phyloP scores from a whole-genome alignment of 106 monocot species.

The Phalaenopsis equestris region DNA sequence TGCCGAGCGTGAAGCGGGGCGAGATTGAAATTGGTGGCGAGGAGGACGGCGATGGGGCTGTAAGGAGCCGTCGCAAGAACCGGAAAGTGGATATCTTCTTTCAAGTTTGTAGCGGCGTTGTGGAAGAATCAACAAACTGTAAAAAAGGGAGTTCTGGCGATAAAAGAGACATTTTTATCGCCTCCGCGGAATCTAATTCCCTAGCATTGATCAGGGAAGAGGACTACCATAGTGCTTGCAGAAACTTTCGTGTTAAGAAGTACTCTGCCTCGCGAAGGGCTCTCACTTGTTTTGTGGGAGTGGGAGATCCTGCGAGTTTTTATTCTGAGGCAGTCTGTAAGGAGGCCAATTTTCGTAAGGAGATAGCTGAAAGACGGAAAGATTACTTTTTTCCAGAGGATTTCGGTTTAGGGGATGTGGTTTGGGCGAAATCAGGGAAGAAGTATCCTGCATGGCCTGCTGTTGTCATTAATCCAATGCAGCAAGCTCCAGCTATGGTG shows the following conservation, averaged over 20 bases:
- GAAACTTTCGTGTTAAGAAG: conserved; percentile 23
- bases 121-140: background rate
- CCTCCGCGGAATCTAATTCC: background rate
- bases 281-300: conserved; percentile 11
- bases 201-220: conserved; percentile 13
- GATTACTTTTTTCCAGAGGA: conserved; percentile 48
- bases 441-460: conserved; percentile 86
- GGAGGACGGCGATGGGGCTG: background rate
- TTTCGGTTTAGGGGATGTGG: conserved; percentile 63
- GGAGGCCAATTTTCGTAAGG: conserved; percentile 12
- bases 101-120: conserved; percentile 18
- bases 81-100: conserved; percentile 9
- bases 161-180: background rate
- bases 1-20: conserved; percentile 53
- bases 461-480: conserved; percentile 68
- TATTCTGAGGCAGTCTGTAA: background rate
- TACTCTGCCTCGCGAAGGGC: conserved; percentile 30
- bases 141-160: conserved; percentile 1
- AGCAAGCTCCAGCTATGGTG: conserved; percentile 52
- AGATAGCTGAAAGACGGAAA: conserved; percentile 24
- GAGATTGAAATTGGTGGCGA: conserved; percentile 3
- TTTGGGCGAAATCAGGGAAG: conserved; percentile 85
- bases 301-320: background rate
- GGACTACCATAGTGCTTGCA: conserved; percentile 26
- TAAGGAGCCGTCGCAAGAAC: conserved; percentile 24